phyloP scores from a whole-genome alignment of 1,139 yeast genomes.

The Kodamaea sp. region DNA sequence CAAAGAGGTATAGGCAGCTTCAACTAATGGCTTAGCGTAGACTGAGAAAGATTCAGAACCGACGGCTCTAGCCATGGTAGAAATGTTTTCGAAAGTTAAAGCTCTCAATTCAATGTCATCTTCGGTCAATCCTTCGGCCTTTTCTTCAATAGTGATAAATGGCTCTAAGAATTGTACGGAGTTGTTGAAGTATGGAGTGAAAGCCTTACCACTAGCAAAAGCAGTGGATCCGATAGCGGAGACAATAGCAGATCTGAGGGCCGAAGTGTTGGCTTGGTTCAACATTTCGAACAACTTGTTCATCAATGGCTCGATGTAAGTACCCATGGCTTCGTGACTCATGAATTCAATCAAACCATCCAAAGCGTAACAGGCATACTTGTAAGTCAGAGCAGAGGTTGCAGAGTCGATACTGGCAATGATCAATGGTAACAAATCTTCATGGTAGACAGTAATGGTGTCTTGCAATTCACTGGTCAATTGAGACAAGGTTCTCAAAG shows the following conservation, averaged over 20 bases:
- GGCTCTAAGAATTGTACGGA: constrained; percentile 83
- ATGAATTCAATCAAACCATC: constrained; percentile 92
- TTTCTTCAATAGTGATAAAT: constrained; percentile 64
- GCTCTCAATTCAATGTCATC: constrained; percentile 87
- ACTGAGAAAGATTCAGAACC: constrained; percentile 86
- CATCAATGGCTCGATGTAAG: constrained; percentile 86
- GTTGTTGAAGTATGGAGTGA: constrained; percentile 79
- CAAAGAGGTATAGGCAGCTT: constrained; percentile 82
- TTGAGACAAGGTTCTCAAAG: constrained; percentile 77
- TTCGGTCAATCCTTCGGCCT: constrained; percentile 70
- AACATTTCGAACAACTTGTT: constrained; percentile 85
- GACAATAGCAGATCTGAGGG: constrained; percentile 84
- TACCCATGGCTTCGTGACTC: constrained; percentile 80
- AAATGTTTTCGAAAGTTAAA: constrained; percentile 86
- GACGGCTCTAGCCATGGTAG: constrained; percentile 95
- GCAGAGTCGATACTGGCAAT: constrained; percentile 87
- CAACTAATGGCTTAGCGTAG: constrained; percentile 85
- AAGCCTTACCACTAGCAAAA: constrained; percentile 87
- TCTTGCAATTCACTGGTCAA: constrained; percentile 86
- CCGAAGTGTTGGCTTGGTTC: constrained; percentile 60
- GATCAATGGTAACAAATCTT: constrained; percentile 78
- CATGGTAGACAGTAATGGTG: constrained; percentile 79
- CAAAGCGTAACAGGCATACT: constrained; percentile 86
- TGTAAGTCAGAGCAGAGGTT: constrained; percentile 79
- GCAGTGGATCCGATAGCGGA: constrained; percentile 98